These are phyloP conservation scores for Neoscytalidium dimidiatum DNA, from an alignment of 2,329 filamentous ascomycete species.

Conservation along the genomic window DNA sequence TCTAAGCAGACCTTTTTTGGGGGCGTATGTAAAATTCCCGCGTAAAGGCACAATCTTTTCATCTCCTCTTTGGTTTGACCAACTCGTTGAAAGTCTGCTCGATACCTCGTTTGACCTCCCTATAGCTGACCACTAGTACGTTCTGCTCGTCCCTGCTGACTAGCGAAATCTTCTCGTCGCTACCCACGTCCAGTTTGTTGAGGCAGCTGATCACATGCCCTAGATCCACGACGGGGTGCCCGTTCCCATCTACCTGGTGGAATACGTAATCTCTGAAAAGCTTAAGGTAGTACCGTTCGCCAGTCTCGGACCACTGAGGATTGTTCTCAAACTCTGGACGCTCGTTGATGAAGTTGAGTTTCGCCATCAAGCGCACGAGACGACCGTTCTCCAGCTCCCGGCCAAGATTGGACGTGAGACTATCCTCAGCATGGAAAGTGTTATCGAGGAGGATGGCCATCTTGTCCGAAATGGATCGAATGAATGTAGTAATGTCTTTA, in stretches of 20 bases:
- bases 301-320: constrained; percentile 81
- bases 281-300: constrained; percentile 89
- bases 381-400: constrained; percentile 89
- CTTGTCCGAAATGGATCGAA: constrained; percentile 76
- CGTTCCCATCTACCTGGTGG: constrained; percentile 86
- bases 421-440: constrained; percentile 76
- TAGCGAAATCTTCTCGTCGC: constrained; percentile 81
- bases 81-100: constrained; percentile 64
- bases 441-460: constrained; percentile 75
- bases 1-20: background rate
- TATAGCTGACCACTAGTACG: constrained; percentile 84
- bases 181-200: constrained; percentile 90
- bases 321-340: constrained; percentile 81
- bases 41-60: background rate
- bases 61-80: constrained; percentile 36
- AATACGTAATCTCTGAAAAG: constrained; percentile 97
- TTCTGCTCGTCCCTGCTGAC: constrained; percentile 90
- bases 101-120: constrained; percentile 73
- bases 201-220: constrained; percentile 84
- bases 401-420: constrained; percentile 69
- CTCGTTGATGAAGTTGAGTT: constrained; percentile 87
- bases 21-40: too few relatives aligned
- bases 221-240: constrained; percentile 80
- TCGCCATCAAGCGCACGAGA: constrained; percentile 75
- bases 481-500: constrained; percentile 78